These are phyloP conservation scores for Prunus padus DNA, from an alignment of 306 rosid species.

Conservation along the genomic window DNA sequence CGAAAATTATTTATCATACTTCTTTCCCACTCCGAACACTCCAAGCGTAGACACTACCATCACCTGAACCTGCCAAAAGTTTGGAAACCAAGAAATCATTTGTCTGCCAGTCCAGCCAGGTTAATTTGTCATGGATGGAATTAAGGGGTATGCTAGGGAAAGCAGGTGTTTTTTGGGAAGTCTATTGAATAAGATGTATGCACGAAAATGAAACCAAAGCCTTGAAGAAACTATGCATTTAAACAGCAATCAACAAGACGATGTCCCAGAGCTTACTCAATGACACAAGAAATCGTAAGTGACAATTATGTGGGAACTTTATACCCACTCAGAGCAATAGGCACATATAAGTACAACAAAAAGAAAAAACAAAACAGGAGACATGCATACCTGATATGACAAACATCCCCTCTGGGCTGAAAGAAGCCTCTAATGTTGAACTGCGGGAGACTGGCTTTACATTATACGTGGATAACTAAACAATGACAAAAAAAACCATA, in stretches of 20 bases:
- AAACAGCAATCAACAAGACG: not conserved
- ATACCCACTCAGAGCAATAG: not conserved
- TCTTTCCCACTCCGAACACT: conserved; percentile 84
- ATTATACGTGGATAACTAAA: conserved; percentile 74
- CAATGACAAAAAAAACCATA: conserved; percentile 14
- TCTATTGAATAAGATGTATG: not conserved
- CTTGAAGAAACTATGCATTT: not conserved
- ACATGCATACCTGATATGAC: conserved; percentile 67
- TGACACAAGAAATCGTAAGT: not conserved
- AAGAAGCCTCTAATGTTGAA: conserved; percentile 93
- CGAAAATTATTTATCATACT: conserved; percentile 37
- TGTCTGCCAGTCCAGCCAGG: conserved; percentile 9
- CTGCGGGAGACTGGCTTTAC: conserved; percentile 70
- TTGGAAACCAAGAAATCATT: conserved; percentile 19
- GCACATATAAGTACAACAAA: not conserved
- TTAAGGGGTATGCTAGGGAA: not conserved
- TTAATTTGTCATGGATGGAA: not conserved
- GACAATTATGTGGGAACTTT: not conserved
- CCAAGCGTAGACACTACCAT: conserved; percentile 92
- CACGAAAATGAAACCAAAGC: not conserved
- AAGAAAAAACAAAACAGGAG: not conserved
- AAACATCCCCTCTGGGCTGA: conserved; percentile 97
- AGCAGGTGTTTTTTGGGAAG: not conserved
- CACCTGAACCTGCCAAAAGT: conserved; percentile 75
- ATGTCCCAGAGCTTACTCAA: not conserved